phyloP scores from a whole-genome alignment of 2,329 filamentous ascomycete genomes.

The Nemania sp. region DNA sequence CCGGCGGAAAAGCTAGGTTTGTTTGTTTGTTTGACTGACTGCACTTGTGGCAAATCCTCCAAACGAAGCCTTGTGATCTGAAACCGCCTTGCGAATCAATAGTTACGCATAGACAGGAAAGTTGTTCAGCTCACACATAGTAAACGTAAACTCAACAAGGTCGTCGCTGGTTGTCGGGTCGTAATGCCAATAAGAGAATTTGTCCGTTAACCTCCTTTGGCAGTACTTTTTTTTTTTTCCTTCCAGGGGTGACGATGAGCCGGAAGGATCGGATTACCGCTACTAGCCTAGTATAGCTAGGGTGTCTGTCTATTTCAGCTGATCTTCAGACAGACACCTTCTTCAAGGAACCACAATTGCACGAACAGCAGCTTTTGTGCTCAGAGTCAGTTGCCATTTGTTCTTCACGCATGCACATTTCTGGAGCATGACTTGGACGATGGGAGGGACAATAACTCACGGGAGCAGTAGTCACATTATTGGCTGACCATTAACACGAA shows the following conservation, averaged over 20 bases:
- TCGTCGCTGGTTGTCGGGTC: slow-evolving; percentile 2
- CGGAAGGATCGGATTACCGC: no score
- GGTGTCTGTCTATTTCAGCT: slow-evolving; percentile 2
- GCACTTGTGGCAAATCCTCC: background rate
- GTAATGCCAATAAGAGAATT: background rate
- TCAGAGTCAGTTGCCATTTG: no score
- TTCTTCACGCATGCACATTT: no score
- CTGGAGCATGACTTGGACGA: no score
- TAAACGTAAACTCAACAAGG: background rate
- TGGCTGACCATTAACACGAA: background rate
- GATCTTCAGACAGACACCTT: background rate
- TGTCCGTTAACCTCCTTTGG: no score
- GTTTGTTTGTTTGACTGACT: background rate
- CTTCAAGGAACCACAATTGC: background rate
- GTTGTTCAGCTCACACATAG: background rate
- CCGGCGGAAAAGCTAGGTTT: background rate
- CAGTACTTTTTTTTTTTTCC: no score
- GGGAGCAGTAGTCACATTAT: no score
- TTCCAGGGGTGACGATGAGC: no score
- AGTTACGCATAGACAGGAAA: slow-evolving; percentile 4
- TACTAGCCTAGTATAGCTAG: background rate
- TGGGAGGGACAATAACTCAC: no score
- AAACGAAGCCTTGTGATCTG: no score
- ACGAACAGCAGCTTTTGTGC: background rate
- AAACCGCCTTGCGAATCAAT: background rate